A percentile compares a stretch with the other conserved stretches of the same genome.
Evolutionary conservation across 441 rosid species (phyloP).

Genomic region (Oxalis stricta): DNA sequence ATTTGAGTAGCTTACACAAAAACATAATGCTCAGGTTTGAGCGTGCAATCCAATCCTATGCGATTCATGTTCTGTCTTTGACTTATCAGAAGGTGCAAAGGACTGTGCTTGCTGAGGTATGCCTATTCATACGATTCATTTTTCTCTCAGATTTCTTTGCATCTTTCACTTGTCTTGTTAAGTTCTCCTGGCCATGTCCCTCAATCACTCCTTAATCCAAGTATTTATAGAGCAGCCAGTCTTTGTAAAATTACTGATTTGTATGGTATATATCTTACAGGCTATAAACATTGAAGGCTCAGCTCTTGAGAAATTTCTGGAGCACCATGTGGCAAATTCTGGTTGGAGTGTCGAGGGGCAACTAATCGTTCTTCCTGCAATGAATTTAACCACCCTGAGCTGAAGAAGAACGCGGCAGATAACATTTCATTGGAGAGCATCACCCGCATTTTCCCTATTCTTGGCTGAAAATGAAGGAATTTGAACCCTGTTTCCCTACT

Average conservation of each 20-base stretch:
- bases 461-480: constrained; percentile 28
- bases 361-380: constrained; percentile 44
- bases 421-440: constrained; percentile 70
- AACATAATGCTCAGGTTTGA: constrained; percentile 63
- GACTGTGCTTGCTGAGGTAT: constrained; percentile 89
- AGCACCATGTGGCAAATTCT: constrained; percentile 44
- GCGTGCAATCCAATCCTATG: constrained; percentile 79
- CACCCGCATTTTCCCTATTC: constrained; percentile 83
- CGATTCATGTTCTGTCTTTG: constrained; percentile 74
- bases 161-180: no score
- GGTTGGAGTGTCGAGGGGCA: constrained; percentile 76
- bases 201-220: not conserved
- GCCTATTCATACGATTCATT: not conserved
- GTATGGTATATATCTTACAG: constrained; percentile 24
- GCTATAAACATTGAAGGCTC: constrained; percentile 74
- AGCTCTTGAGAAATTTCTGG: constrained; percentile 75
- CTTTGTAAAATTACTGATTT: not conserved
- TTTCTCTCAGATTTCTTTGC: not conserved
- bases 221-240: not conserved
- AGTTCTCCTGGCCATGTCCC: no score
- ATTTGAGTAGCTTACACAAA: constrained; percentile 6
- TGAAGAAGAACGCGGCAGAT: constrained; percentile 60
- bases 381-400: constrained; percentile 83
- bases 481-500: constrained; percentile 7
- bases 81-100: constrained; percentile 87